Base-by-base conservation (phyloP, 352 stramenopile species). In the Globisporangium rhizosaccharum region DNA sequence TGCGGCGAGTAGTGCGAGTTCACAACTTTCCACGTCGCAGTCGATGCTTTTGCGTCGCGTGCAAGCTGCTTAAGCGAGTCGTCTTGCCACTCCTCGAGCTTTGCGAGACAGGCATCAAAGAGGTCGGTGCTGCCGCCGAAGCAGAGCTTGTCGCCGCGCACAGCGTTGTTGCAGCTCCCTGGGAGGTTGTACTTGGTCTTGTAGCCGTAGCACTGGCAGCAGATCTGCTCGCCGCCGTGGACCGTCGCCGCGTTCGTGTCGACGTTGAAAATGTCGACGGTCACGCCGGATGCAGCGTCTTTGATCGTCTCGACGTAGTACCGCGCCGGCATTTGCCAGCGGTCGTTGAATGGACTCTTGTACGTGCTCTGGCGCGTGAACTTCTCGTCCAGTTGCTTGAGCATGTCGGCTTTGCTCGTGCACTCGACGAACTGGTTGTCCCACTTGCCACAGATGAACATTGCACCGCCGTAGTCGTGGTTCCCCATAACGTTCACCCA, bases 121-220 rank as follows among this genome's bases (percentile, higher is more conserved):
- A 88, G 73, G 2, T 71, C 65, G 5, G 62, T 76, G 60, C 79
- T 71, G 7, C 77, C 79, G 18, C 75, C 79, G 18, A 71, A 73
- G 37, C 81, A 91, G 17, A 80, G 51, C 11, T 51, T 23, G 54
- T 88, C 71, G 23, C 79, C 79, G 14, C 75, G 76, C 47, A 66
- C 68, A 26, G 79, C 70, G 47, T 74, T 63, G 23, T 66, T 75
- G 61, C 82, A 91, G 41, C 64, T 65, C 18, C 70, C 61, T 26
- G 52, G 41, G 18, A 59, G 61, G 11, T 66, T 67, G 61, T 85
- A 86, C 61, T 89, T 88, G 39, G 59, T 70, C 37, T 82, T 68
- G 51, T 87, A 87, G 18, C 79, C 82, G 57, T 86, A 90, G 61
- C 82, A 92, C 57, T 92, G 82, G 50, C 82, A 92, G 66, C 82